These are phyloP conservation scores for Fusarium coffeatum DNA, from an alignment of 2,329 filamentous ascomycete genomes.

Conservation along the genomic window DNA sequence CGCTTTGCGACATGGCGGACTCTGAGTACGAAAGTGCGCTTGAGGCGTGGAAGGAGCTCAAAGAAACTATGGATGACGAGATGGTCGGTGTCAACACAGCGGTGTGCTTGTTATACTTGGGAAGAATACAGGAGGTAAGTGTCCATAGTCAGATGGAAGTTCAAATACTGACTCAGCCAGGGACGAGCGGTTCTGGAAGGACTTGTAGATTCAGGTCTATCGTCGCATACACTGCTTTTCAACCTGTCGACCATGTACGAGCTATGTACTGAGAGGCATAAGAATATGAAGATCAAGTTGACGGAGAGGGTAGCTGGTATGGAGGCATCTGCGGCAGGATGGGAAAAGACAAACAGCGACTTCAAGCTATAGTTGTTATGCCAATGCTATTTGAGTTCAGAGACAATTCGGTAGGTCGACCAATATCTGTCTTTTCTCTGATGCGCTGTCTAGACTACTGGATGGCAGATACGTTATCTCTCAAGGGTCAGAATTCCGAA, in stretches of 20 bases:
- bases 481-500: neutral
- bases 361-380: conserved; percentile 74
- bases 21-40: conserved; percentile 76
- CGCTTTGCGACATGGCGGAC: conserved; percentile 82
- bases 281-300: conserved; percentile 75
- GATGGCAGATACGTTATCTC: neutral
- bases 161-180: conserved; percentile 51
- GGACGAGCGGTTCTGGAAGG: conserved; percentile 75
- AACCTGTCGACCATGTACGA: conserved; percentile 94
- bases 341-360: conserved; percentile 78
- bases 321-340: conserved; percentile 67
- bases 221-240: conserved; percentile 85
- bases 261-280: conserved; percentile 82
- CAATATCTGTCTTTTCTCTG: neutral
- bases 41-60: conserved; percentile 67
- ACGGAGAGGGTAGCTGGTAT: conserved; percentile 75
- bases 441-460: neutral
- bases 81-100: conserved; percentile 86
- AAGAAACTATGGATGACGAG: conserved; percentile 63
- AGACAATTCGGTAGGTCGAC: too few relatives aligned
- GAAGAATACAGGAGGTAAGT: conserved; percentile 76
- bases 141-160: neutral
- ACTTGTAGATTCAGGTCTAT: conserved; percentile 70
- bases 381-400: too few relatives aligned
- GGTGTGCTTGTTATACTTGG: conserved; percentile 85